Percentiles rank a stretch among this genome's conserved stretches.
These are phyloP conservation scores for Phytophthora boehmeriae DNA, from an alignment of 352 stramenopile species.

Conservation along the genomic window DNA sequence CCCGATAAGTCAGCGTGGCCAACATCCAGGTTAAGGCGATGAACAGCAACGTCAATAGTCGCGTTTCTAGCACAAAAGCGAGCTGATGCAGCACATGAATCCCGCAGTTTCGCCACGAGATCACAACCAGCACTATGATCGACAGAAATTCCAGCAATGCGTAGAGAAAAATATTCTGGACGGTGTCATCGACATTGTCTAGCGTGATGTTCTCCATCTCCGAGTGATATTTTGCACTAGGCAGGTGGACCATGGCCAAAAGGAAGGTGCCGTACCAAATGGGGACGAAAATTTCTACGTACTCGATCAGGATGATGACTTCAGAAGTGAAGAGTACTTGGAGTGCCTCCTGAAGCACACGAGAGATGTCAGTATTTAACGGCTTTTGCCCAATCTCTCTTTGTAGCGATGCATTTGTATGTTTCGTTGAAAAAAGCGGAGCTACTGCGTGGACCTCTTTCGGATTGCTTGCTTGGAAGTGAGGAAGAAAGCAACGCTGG, in stretches of 20 bases:
- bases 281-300: conserved; percentile 30
- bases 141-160: conserved; percentile 17
- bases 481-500: background rate
- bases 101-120: conserved; percentile 9
- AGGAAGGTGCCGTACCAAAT: conserved; percentile 20
- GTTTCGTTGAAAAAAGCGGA: too few relatives aligned
- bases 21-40: conserved; percentile 18
- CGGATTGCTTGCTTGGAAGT: too few relatives aligned
- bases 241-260: conserved; percentile 8
- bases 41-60: conserved; percentile 8
- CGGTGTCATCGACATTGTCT: background rate
- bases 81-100: conserved; percentile 20
- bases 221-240: conserved; percentile 30
- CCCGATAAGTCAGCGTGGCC: background rate
- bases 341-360: background rate
- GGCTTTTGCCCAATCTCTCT: too few relatives aligned
- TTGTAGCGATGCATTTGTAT: too few relatives aligned
- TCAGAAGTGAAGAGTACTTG: conserved; percentile 27
- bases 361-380: background rate
- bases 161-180: conserved; percentile 17
- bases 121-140: conserved; percentile 3
- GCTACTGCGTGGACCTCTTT: too few relatives aligned
- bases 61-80: conserved; percentile 31
- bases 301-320: conserved; percentile 32
- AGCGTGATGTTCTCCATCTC: conserved; percentile 12